These are phyloP conservation scores for Allomyces macrogynus DNA, from an alignment of 192 early-diverging fungal species.

Conservation along the genomic window DNA sequence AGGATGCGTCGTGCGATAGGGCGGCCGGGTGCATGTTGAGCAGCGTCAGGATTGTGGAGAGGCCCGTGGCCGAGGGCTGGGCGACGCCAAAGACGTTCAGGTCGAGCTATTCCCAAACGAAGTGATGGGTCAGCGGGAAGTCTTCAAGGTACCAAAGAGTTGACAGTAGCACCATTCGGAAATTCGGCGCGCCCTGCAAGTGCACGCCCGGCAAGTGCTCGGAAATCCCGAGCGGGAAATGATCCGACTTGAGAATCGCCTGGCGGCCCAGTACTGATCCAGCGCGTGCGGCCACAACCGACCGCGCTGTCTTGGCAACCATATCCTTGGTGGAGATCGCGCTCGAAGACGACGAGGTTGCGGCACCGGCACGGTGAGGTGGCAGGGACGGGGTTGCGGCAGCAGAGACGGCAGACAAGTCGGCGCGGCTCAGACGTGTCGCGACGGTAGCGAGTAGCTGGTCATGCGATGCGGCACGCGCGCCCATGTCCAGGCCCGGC, in stretches of 20 bases:
- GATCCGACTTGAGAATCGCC: constrained; percentile 36
- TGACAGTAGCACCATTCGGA: constrained; percentile 24
- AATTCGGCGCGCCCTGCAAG: constrained; percentile 44
- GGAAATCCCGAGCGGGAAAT: constrained; percentile 20
- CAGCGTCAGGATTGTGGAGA: constrained; percentile 29
- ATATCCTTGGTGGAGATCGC: too few relatives aligned
- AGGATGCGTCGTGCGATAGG: not conserved
- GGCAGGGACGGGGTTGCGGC: too few relatives aligned
- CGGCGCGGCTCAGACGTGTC: too few relatives aligned
- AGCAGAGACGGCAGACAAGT: too few relatives aligned
- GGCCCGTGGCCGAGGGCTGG: constrained; percentile 32
- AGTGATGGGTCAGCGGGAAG: not conserved
- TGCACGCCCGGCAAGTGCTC: constrained; percentile 27
- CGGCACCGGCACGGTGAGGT: too few relatives aligned
- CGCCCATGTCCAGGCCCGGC: too few relatives aligned
- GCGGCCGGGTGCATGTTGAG: constrained; percentile 25
- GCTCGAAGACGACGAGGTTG: too few relatives aligned
- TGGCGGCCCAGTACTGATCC: constrained; percentile 28
- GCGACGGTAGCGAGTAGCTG: too few relatives aligned
- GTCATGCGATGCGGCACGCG: too few relatives aligned
- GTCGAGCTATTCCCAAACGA: constrained; percentile 4
- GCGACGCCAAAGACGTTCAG: constrained; percentile 40
- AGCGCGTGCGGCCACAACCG: too few relatives aligned
- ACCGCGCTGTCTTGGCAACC: too few relatives aligned
- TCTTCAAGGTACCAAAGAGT: not conserved